A percentile compares a stretch with the other conserved stretches of the same genome.
Evolutionary conservation across 169 alveolate genomes (phyloP).

Genomic region (Toxoplasma gondii): DNA sequence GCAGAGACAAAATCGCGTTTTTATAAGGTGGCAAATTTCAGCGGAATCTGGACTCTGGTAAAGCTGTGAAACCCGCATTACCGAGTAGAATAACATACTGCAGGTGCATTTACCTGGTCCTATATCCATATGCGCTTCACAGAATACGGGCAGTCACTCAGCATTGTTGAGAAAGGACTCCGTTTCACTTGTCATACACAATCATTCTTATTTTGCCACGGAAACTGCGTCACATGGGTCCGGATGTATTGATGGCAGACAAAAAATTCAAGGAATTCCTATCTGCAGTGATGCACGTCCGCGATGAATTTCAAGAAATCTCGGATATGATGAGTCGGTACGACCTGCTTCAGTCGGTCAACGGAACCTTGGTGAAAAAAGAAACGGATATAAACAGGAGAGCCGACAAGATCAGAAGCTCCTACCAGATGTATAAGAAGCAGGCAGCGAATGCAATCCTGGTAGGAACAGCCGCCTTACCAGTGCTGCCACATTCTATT

Average conservation of each 20-base stretch:
- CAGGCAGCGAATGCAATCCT: conserved; percentile 13
- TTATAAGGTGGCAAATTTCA: too few relatives aligned
- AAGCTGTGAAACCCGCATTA: too few relatives aligned
- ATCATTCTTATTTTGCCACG: too few relatives aligned
- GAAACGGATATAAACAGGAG: not conserved
- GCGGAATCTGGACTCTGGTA: too few relatives aligned
- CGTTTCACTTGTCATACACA: too few relatives aligned
- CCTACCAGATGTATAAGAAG: conserved; percentile 5
- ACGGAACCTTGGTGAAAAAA: conserved; percentile 14
- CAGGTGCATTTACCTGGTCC: too few relatives aligned
- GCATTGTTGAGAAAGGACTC: too few relatives aligned
- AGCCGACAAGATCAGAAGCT: not conserved
- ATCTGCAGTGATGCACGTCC: not conserved
- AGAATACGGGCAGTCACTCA: too few relatives aligned
- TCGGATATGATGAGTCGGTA: conserved; percentile 17
- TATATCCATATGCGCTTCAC: too few relatives aligned
- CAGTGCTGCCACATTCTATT: not conserved
- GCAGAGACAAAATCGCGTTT: too few relatives aligned
- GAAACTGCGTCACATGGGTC: too few relatives aligned
- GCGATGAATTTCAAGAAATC: conserved; percentile 11
- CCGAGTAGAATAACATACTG: too few relatives aligned
- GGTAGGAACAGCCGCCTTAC: not conserved
- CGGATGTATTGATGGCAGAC: not conserved
- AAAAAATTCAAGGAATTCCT: not conserved
- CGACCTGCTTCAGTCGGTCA: not conserved